Percentiles rank a stretch among this genome's conserved stretches.
Evolutionary conservation across 192 early-diverging fungal genomes (phyloP).

Genomic region (Mortierella antarctica): DNA sequence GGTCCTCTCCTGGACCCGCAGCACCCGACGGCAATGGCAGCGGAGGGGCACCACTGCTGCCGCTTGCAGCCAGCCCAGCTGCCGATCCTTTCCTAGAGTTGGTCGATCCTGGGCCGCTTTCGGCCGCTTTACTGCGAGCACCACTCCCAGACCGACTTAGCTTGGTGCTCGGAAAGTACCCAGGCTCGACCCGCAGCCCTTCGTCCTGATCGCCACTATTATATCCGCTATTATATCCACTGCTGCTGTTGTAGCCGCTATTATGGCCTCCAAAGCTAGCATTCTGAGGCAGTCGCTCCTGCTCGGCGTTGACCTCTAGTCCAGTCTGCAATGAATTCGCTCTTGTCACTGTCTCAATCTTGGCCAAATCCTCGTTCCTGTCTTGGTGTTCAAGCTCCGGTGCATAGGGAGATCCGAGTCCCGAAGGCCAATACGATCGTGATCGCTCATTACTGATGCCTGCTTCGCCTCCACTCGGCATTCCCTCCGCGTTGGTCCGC

Average conservation of each 20-base stretch:
- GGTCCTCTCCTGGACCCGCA: background rate
- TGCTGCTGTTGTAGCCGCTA: constrained; percentile 21
- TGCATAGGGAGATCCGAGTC: constrained; percentile 36
- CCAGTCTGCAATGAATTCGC: background rate
- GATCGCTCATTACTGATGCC: constrained; percentile 14
- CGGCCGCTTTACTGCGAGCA: constrained; percentile 2
- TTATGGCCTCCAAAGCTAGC: constrained; percentile 20
- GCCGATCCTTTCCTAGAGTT: constrained; percentile 22
- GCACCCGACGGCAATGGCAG: background rate
- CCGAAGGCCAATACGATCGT: constrained; percentile 44
- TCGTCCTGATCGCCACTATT: constrained; percentile 52
- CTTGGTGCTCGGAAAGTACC: constrained; percentile 43
- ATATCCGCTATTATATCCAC: constrained; percentile 41
- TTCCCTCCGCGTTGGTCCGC: constrained; percentile 5
- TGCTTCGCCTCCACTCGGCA: background rate
- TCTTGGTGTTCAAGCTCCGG: constrained; percentile 13
- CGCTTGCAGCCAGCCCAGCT: constrained; percentile 18
- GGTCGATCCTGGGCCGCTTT: background rate
- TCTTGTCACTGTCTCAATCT: background rate
- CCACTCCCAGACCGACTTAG: constrained; percentile 50
- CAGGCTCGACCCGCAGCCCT: constrained; percentile 10
- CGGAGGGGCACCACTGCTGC: background rate
- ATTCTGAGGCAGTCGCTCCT: constrained; percentile 41
- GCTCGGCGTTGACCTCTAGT: background rate
- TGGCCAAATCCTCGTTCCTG: background rate